These are phyloP conservation scores for Toxicodendron radicans DNA, from an alignment of 345 rosid genomes.

Conservation along the genomic window DNA sequence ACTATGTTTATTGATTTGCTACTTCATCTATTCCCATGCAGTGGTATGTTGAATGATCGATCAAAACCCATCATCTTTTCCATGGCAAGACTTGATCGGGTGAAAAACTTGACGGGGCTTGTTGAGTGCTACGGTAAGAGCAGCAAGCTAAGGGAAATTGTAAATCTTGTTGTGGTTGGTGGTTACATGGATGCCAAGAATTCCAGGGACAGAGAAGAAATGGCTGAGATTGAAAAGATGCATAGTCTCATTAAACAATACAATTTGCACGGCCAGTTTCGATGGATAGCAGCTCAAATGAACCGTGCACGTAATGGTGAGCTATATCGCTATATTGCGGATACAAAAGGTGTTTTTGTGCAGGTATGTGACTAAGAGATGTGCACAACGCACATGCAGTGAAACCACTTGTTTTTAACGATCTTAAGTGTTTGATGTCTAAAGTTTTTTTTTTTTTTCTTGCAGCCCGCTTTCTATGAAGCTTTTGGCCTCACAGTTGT, in stretches of 20 bases:
- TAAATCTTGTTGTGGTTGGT: slow-evolving; percentile 50
- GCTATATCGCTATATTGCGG: slow-evolving; percentile 59
- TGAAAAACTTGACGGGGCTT: slow-evolving; percentile 59
- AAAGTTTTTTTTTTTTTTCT: slow-evolving; percentile 3
- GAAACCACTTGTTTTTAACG: background rate
- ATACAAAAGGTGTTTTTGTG: slow-evolving; percentile 48
- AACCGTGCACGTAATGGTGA: slow-evolving; percentile 59
- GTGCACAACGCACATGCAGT: background rate
- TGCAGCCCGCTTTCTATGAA: slow-evolving; percentile 56
- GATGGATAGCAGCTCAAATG: slow-evolving; percentile 59
- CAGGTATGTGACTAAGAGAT: slow-evolving; percentile 25
- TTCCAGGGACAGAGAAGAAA: slow-evolving; percentile 54
- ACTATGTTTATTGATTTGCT: slow-evolving; percentile 5
- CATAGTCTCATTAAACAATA: slow-evolving; percentile 43
- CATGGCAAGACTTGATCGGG: slow-evolving; percentile 68
- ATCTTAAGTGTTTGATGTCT: background rate
- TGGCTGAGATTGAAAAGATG: slow-evolving; percentile 55
- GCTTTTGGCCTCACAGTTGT: slow-evolving; percentile 66
- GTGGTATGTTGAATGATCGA: slow-evolving; percentile 43
- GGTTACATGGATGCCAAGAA: slow-evolving; percentile 43
- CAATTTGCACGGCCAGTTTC: slow-evolving; percentile 47
- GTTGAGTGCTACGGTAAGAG: slow-evolving; percentile 54
- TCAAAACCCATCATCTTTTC: slow-evolving; percentile 62
- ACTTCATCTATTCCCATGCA: slow-evolving; percentile 22
- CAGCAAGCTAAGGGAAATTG: slow-evolving; percentile 43